Base-by-base conservation (phyloP, 306 rosid species). In the Cotoneaster glaucophyllus region DNA sequence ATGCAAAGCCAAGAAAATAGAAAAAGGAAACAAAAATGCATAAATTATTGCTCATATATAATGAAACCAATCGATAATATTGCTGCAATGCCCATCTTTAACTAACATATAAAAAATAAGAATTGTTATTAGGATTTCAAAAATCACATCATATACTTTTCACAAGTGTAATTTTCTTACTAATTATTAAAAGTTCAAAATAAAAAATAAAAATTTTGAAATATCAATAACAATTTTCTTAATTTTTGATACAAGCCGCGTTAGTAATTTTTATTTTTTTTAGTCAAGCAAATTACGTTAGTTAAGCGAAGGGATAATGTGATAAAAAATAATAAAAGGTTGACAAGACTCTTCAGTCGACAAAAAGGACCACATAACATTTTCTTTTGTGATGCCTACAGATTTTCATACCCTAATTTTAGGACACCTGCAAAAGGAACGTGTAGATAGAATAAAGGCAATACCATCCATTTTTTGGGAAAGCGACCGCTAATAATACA, bases 311-410 rank as follows among this genome's bases (percentile, higher is more conserved):
- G 57, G 52, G 77, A 86, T 77, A 66, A 58, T 28, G 62, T 82
- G 82, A 71, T 71, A n/a, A 1, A 79, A 78, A 74, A 52, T 31
- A 80, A 82, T 75, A 39, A 82, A 77, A 70, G 54, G 44, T 85
- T 79, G 93, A 89, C 77, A 84, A 79, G 93, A 86, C 89, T 78
- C 64, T 17, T 83, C 90, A 32, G 44, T 81, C 48, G 85, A 86
- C 90, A 89, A 74, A 89, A 85, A 83, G 87, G 84, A 77, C 59
- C 67, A 83, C 78, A 81, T 80, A 81, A 84, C 82, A 78, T 81
- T 78, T 71, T 67, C 85, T 86, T 84, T 83, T 83, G 79, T 68
- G 80, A 45, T 79, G 85, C 44, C 13, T 18, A 29, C 6, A 12
- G 43, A 14, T 28, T 64, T 31, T 64, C 17, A 64, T 64, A 29